Evolutionary conservation across 2,329 filamentous ascomycete species (phyloP).

Genomic region (Fusarium longipes): DNA sequence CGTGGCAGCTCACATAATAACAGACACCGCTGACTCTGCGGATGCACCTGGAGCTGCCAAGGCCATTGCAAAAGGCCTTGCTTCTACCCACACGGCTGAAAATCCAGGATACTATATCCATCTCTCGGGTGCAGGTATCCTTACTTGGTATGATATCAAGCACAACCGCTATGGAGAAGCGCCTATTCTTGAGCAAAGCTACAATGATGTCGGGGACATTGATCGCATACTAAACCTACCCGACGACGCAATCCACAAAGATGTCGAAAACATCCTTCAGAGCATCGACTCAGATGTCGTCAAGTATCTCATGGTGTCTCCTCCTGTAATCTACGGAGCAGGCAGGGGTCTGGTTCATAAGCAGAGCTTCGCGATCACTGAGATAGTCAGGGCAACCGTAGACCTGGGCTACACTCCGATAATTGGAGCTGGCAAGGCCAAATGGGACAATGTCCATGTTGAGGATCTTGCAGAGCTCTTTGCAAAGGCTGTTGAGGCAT

Average conservation of each 20-base stretch:
- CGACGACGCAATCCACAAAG: constrained; percentile 69
- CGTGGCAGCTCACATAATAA: neutral
- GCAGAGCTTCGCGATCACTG: constrained; percentile 62
- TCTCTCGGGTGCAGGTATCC: constrained; percentile 61
- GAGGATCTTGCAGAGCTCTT: constrained; percentile 60
- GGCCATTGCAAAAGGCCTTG: constrained; percentile 60
- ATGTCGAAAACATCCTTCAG: constrained; percentile 76
- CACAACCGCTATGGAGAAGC: constrained; percentile 57
- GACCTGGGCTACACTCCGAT: constrained; percentile 58
- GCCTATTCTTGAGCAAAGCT: constrained; percentile 59
- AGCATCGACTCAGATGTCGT: constrained; percentile 53
- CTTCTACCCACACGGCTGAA: constrained; percentile 55
- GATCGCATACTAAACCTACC: constrained; percentile 66
- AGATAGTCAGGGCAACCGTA: constrained; percentile 56
- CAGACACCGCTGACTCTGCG: constrained; percentile 62
- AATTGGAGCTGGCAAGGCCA: constrained; percentile 56
- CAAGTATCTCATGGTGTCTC: constrained; percentile 59
- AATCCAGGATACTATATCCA: constrained; percentile 64
- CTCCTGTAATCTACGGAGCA: constrained; percentile 63
- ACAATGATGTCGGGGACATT: constrained; percentile 70
- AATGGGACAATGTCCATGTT: constrained; percentile 66
- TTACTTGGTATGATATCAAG: constrained; percentile 59
- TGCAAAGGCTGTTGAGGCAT: constrained; percentile 59
- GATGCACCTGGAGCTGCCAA: constrained; percentile 56
- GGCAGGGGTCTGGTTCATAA: constrained; percentile 62